Evolutionary conservation across 148 eudicot genomes (phyloP), one percentile per base, ranked within the genome.

Genomic region (Amaranthus palmeri): DNA sequence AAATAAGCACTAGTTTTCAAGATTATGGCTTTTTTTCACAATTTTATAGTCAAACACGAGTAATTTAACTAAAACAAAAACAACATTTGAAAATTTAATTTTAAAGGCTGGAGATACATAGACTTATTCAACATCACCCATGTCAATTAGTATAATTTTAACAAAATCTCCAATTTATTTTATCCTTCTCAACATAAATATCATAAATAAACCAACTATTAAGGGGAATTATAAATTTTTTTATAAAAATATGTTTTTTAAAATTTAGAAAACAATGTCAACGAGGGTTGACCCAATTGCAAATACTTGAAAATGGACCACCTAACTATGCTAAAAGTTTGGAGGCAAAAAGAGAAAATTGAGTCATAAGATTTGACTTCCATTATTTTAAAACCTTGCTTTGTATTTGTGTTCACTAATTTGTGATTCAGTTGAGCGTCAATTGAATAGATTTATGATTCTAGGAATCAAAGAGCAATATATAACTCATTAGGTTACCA

Each of bases 401-500:
- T 6, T 45, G 49, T 14, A 57, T 46, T 12, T 14, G 4, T 48
- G 17, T 45, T 70, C 6, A 65, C 18, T 67, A 18, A 51, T 13
- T 57, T 49, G 53, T 17, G 58, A 62, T 64, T 64, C 41, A 70
- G 50, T 70, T 76, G 69, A 62, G 47, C 40, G 53, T 41, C n/a
- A 65, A 76, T 10, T 42, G 6, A 43, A 12, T 41, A 62, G 9
- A 62, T 7, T 3, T 55, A 47, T 51, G 53, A 65, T 25, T 25
- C 36, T 51, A 42, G 41, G 43, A 42, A 61, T 47, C 46, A 48
- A 3, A n/a, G 25, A 13, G 6, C 63, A 40, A 14, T 48, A 46
- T 17, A 57, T 40, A 14, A 51, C 25, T 46, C 36, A 78, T 78
- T 78, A 78, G 81, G 81, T 78, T n/a, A 78, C 56, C 81, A 40